Conservation (phyloP, 192 early-diverging fungal genomes). For the Paraglomus brasilianum region DNA sequence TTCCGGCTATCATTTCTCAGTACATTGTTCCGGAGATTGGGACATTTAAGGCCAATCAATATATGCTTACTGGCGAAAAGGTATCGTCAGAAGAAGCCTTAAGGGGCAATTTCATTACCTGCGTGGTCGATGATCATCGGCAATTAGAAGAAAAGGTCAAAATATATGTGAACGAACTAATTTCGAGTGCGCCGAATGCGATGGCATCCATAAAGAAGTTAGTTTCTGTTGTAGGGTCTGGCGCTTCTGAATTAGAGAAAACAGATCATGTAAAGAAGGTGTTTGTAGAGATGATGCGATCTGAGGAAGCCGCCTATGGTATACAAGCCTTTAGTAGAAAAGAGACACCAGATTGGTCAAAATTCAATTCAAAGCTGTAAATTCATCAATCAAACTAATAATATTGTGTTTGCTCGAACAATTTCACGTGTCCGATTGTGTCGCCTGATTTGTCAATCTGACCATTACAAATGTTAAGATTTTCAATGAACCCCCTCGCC, state of each 20-base stretch:
- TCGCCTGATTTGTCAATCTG: too few species aligned
- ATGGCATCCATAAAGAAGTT: constrained; percentile 54
- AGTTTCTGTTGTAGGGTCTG: constrained; percentile 35
- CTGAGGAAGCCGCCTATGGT: constrained; percentile 59
- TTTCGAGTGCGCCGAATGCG: constrained; percentile 49
- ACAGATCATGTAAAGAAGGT: constrained; percentile 37
- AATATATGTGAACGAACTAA: constrained; percentile 42
- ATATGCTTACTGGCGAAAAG: constrained; percentile 55
- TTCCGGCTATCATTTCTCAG: constrained; percentile 67
- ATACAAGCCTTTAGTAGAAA: constrained; percentile 53
- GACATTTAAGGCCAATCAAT: constrained; percentile 48
- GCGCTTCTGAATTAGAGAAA: too few species aligned
- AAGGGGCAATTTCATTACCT: constrained; percentile 39
- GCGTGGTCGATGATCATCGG: constrained; percentile 31
- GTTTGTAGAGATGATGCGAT: constrained; percentile 58
- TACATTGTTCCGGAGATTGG: constrained; percentile 60
- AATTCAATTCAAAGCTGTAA: too few species aligned
- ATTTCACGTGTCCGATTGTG: too few species aligned
- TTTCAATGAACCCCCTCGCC: too few species aligned
- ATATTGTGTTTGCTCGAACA: too few species aligned
- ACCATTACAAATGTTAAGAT: too few species aligned
- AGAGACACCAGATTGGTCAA: constrained; percentile 52
- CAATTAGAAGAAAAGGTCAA: constrained; percentile 48
- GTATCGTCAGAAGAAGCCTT: constrained; percentile 45
- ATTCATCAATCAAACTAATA: too few species aligned